Conservation (phyloP, 352 stramenopile species). For the Phytophthora cactorum region DNA sequence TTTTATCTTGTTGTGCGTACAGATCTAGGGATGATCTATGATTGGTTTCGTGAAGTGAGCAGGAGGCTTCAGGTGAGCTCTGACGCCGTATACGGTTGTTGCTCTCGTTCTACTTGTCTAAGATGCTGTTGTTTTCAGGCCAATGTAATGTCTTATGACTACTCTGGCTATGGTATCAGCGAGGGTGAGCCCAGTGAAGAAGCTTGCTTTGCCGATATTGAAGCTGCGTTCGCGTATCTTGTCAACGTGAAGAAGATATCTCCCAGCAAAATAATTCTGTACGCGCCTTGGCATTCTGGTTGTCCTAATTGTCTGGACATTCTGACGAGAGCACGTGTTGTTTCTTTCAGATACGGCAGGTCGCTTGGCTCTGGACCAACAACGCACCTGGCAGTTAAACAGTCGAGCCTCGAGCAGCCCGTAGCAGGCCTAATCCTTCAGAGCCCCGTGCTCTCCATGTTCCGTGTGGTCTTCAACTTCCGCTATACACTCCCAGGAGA, state of each 20-base stretch:
- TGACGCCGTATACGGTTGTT: neutral
- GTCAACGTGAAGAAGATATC: slow-evolving; percentile 92
- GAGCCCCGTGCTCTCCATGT: slow-evolving; percentile 96
- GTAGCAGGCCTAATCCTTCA: slow-evolving; percentile 97
- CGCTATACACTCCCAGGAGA: slow-evolving; percentile 97
- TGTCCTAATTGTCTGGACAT: neutral
- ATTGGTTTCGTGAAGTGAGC: slow-evolving; percentile 96
- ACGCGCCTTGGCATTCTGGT: slow-evolving; percentile 39
- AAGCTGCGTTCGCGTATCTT: slow-evolving; percentile 96
- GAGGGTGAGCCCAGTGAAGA: slow-evolving; percentile 93
- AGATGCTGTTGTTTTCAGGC: slow-evolving; percentile 38
- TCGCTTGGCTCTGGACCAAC: slow-evolving; percentile 95
- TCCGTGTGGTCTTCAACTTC: slow-evolving; percentile 98
- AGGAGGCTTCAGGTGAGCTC: slow-evolving; percentile 67
- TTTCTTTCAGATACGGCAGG: slow-evolving; percentile 75
- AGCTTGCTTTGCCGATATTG: slow-evolving; percentile 95
- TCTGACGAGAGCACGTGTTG: neutral
- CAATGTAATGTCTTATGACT: slow-evolving; percentile 95
- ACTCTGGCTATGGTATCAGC: slow-evolving; percentile 98
- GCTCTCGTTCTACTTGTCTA: neutral
- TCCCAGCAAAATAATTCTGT: slow-evolving; percentile 95
- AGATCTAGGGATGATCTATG: slow-evolving; percentile 98
- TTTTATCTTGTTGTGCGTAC: slow-evolving; percentile 1
- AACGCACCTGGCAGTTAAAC: slow-evolving; percentile 95
- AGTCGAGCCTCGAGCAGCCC: slow-evolving; percentile 87